Percentiles rank a stretch among this genome's conserved stretches.
Evolutionary conservation across 441 rosid species (phyloP).

Genomic region (Manihot esculenta): DNA sequence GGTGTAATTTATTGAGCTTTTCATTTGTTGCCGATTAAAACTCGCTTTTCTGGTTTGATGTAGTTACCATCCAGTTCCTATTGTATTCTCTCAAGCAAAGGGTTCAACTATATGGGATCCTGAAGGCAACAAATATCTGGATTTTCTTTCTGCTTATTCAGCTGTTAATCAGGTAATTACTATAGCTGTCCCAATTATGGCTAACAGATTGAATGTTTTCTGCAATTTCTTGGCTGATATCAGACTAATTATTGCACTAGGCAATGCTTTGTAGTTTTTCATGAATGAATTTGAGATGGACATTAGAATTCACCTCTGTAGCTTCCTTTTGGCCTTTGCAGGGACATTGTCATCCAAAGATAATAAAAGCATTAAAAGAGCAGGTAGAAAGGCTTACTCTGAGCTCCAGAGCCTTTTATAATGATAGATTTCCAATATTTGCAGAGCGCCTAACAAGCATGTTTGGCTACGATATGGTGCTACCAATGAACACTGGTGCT

Average conservation of each 20-base stretch:
- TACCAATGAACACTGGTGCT: conserved; percentile 98
- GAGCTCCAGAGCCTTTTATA: conserved; percentile 86
- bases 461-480: conserved; percentile 94
- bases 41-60: conserved; percentile 23
- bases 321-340: conserved; percentile 24
- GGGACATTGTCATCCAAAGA: conserved; percentile 99
- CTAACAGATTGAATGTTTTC: neutral
- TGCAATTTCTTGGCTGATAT: neutral
- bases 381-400: conserved; percentile 83
- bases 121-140: conserved; percentile 86
- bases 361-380: conserved; percentile 71
- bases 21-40: neutral
- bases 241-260: neutral
- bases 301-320: conserved; percentile 5
- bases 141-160: conserved; percentile 91
- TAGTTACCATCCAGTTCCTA: conserved; percentile 95
- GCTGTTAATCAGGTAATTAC: conserved; percentile 84
- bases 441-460: conserved; percentile 73
- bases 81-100: conserved; percentile 85
- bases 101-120: conserved; percentile 89
- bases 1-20: neutral
- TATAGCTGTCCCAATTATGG: neutral
- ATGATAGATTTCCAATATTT: conserved; percentile 74
- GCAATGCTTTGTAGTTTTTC: neutral
- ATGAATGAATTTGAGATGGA: conserved; percentile 7